Evolutionary conservation across 805 yeast species (phyloP).

Genomic region (Candida easanensis): DNA sequence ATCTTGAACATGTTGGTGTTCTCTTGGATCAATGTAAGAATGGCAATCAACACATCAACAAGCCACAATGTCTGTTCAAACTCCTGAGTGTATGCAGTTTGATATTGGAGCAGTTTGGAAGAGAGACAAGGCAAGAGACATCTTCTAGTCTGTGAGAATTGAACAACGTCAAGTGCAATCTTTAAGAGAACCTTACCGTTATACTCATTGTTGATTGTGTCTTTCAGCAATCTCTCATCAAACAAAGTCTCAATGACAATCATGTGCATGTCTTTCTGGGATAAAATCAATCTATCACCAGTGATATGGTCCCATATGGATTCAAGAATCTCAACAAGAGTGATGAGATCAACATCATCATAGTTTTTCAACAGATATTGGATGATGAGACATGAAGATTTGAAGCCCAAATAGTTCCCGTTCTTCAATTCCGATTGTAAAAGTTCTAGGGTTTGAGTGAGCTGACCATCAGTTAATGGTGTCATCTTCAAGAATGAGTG

Average conservation of each 20-base stretch:
- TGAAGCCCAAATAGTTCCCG: constrained; percentile 15
- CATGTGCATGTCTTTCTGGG: constrained; percentile 63
- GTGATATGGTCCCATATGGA: constrained; percentile 58
- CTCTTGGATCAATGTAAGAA: constrained; percentile 50
- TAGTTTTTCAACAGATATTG: constrained; percentile 20
- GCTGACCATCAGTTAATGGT: constrained; percentile 20
- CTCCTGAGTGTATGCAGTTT: constrained; percentile 28
- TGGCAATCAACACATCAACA: constrained; percentile 42
- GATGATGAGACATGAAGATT: constrained; percentile 15
- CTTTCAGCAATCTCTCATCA: constrained; percentile 37
- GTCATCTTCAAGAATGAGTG: constrained; percentile 18
- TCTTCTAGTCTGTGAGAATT: constrained; percentile 59
- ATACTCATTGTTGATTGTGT: constrained; percentile 31
- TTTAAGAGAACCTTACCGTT: constrained; percentile 24
- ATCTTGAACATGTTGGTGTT: constrained; percentile 54
- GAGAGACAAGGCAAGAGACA: constrained; percentile 63
- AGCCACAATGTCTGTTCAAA: constrained; percentile 52
- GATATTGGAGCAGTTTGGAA: constrained; percentile 42
- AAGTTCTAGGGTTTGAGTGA: constrained; percentile 17
- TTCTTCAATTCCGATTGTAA: constrained; percentile 17
- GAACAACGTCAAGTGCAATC: constrained; percentile 44
- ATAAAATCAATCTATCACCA: constrained; percentile 57
- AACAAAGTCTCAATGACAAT: constrained; percentile 50
- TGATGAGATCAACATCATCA: constrained; percentile 18
- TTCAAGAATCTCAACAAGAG: constrained; percentile 34